Conservation (phyloP, 176 grass and related monocot genomes). For the Tuctoria greenei region DNA sequence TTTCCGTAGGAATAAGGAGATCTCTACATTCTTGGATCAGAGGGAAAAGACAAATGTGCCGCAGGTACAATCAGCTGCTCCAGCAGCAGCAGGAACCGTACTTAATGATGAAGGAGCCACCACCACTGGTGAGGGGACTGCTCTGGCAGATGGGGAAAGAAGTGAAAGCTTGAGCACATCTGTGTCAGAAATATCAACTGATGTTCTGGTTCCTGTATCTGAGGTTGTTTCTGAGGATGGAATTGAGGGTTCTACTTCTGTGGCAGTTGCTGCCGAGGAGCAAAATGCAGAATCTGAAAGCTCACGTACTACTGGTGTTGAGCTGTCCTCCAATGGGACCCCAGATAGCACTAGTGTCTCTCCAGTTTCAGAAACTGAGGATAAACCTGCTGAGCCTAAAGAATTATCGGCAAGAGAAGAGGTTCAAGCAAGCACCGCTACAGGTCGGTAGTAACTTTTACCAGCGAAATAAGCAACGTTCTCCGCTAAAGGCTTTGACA, state of each 20-base stretch:
- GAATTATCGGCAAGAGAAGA: constrained; percentile 32
- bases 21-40: constrained; percentile 68
- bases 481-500: constrained; percentile 33
- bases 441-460: constrained; percentile 63
- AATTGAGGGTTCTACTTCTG: constrained; percentile 27
- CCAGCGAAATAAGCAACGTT: constrained; percentile 23
- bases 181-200: constrained; percentile 6
- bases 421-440: constrained; percentile 47
- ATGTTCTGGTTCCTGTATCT: too few species aligned
- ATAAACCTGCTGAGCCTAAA: constrained; percentile 29
- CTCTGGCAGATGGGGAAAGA: constrained; percentile 20
- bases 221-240: not conserved
- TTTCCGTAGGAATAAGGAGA: constrained; percentile 74
- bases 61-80: constrained; percentile 31
- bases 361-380: constrained; percentile 31
- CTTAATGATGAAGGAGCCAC: constrained; percentile 8
- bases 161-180: not conserved
- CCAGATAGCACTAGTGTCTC: constrained; percentile 20
- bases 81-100: not conserved
- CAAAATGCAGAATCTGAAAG: constrained; percentile 32
- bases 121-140: not conserved
- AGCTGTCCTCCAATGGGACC: constrained; percentile 32
- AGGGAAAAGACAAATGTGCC: constrained; percentile 43
- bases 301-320: constrained; percentile 7
- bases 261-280: not conserved